Conservation (phyloP, 139 green algal genomes). For the Chlorella sp. region DNA sequence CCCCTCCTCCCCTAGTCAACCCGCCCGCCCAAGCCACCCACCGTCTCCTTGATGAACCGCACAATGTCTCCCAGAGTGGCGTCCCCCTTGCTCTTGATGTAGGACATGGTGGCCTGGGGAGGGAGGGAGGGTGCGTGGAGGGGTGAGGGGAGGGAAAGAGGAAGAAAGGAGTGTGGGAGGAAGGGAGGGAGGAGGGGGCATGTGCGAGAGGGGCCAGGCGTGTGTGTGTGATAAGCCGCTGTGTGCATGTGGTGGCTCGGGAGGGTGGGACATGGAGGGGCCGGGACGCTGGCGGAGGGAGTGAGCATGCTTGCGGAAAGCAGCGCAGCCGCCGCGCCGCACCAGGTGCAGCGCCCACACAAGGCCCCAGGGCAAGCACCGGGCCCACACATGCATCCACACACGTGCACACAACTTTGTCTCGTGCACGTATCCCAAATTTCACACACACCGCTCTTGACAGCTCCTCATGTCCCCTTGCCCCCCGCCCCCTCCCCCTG, state of each 20-base stretch:
- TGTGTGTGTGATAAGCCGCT: too few relatives aligned
- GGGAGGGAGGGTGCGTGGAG: not conserved
- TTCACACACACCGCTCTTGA: too few relatives aligned
- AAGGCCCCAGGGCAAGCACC: too few relatives aligned
- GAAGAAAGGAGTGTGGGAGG: not conserved
- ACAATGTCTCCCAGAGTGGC: slow-evolving; percentile 67
- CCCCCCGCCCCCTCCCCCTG: too few relatives aligned
- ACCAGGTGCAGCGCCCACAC: too few relatives aligned
- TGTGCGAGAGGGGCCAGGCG: not conserved
- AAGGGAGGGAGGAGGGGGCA: not conserved
- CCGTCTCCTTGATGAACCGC: slow-evolving; percentile 66
- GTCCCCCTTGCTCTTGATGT: slow-evolving; percentile 61
- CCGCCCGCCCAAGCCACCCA: not conserved
- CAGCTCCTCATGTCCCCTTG: too few relatives aligned
- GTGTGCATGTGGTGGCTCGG: not conserved
- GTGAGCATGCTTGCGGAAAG: not conserved
- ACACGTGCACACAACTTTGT: too few relatives aligned
- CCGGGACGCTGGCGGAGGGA: not conserved
- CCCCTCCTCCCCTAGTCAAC: not conserved
- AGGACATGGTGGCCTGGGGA: slow-evolving; percentile 61
- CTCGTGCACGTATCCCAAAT: too few relatives aligned
- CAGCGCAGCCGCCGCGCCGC: not conserved
- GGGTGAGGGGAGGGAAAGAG: not conserved
- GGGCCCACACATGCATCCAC: too few relatives aligned
- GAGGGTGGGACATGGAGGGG: too few relatives aligned